These are phyloP conservation scores for Liriodendron chinense DNA, from an alignment of 164 flowering plant species.

Conservation along the genomic window DNA sequence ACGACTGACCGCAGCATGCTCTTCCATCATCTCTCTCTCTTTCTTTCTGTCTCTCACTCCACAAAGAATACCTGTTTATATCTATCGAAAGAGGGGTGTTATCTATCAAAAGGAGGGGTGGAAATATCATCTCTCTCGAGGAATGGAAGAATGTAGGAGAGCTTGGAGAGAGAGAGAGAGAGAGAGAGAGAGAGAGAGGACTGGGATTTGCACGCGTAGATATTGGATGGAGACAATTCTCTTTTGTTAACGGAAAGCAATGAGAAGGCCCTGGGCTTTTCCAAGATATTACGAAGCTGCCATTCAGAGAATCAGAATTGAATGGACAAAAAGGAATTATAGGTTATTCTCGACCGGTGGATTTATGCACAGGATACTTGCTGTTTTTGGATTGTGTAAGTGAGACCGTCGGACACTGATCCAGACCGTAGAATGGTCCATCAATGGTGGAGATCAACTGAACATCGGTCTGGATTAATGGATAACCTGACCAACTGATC, in stretches of 20 bases:
- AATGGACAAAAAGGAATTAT: no score
- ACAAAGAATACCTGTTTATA: no score
- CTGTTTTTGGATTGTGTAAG: no score
- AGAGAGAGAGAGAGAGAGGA: background rate
- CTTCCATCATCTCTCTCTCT: conserved; percentile 1
- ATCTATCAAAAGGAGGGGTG: background rate
- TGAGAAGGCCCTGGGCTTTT: background rate
- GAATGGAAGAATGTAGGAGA: background rate
- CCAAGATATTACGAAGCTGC: background rate
- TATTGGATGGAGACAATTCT: background rate
- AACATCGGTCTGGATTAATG: no score
- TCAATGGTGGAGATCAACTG: no score
- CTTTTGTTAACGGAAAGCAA: background rate
- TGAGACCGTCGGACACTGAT: no score
- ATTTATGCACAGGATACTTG: no score
- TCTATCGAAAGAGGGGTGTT: background rate
- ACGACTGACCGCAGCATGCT: background rate
- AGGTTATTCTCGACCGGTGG: no score
- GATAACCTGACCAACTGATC: no score
- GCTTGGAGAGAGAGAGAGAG: background rate
- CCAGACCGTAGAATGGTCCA: no score
- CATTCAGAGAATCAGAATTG: no score
- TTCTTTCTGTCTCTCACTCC: background rate
- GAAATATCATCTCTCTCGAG: background rate
- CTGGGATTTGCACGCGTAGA: background rate